These are phyloP conservation scores for Sungouiella thailandica DNA, from an alignment of 805 yeast genomes.

Conservation along the genomic window DNA sequence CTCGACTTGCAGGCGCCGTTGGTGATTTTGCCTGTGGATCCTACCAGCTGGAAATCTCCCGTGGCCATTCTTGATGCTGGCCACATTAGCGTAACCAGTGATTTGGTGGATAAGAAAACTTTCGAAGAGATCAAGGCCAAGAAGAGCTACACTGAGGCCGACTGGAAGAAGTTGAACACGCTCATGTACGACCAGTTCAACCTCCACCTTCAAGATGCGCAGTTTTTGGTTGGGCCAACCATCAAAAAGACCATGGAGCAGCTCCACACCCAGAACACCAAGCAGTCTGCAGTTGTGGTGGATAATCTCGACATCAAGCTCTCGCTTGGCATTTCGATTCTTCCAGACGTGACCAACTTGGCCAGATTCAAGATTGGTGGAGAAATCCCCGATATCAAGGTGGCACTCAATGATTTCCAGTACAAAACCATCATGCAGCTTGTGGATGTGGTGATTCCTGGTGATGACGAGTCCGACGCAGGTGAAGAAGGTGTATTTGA, in stretches of 20 bases:
- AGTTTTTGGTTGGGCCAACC: conserved; percentile 79
- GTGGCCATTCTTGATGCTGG: conserved; percentile 95
- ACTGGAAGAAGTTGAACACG: conserved; percentile 70
- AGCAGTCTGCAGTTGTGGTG: conserved; percentile 56
- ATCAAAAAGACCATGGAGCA: conserved; percentile 74
- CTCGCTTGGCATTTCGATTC: conserved; percentile 73
- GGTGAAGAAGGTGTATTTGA: conserved; percentile 32
- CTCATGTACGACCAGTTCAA: conserved; percentile 88
- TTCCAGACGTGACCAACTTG: conserved; percentile 72
- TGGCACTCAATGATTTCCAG: conserved; percentile 81
- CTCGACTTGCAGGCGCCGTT: conserved; percentile 93
- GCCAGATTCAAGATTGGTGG: conserved; percentile 74
- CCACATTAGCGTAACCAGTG: conserved; percentile 79
- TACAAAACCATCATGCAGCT: conserved; percentile 83
- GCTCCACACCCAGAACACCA: conserved; percentile 41
- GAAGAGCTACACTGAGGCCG: conserved; percentile 52
- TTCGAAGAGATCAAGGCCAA: conserved; percentile 67
- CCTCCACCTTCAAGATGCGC: conserved; percentile 76
- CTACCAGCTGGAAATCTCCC: conserved; percentile 74
- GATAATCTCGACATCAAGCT: conserved; percentile 74
- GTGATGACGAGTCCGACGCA: conserved; percentile 24
- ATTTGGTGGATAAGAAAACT: conserved; percentile 65
- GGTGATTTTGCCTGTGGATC: conserved; percentile 79
- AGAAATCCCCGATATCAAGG: conserved; percentile 63
- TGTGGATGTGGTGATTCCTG: conserved; percentile 65